Evolutionary conservation across 371 early-diverging fungal species (phyloP).

Genomic region (Conidiobolus incongruus): DNA sequence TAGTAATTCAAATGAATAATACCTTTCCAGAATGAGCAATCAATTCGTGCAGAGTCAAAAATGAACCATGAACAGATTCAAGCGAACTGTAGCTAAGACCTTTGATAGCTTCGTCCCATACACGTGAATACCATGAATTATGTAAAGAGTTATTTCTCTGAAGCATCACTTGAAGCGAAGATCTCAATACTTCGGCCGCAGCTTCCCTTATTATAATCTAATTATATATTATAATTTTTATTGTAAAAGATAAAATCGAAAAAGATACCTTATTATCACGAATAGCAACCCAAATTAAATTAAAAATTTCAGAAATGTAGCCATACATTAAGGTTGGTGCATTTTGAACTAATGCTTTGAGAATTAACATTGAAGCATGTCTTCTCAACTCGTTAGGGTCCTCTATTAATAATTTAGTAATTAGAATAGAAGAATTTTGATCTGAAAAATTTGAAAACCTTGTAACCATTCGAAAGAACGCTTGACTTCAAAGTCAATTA

Average conservation of each 20-base stretch:
- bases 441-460: too few relatives aligned
- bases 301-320: conserved; percentile 64
- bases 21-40: conserved; percentile 59
- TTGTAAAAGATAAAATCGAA: too few relatives aligned
- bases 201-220: conserved; percentile 41
- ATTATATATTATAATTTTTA: too few relatives aligned
- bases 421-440: too few relatives aligned
- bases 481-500: conserved; percentile 73
- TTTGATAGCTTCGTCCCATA: conserved; percentile 65
- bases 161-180: conserved; percentile 60
- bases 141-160: conserved; percentile 50
- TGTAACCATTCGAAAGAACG: conserved; percentile 78
- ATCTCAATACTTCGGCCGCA: conserved; percentile 68
- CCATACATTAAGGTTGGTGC: conserved; percentile 72
- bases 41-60: conserved; percentile 63
- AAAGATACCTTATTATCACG: conserved; percentile 72
- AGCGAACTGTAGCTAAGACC: conserved; percentile 41
- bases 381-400: conserved; percentile 55
- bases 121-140: conserved; percentile 46
- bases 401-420: too few relatives aligned
- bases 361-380: conserved; percentile 68
- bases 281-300: conserved; percentile 69
- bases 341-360: conserved; percentile 58
- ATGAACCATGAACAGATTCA: conserved; percentile 77
- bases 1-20: too few relatives aligned